Base-by-base conservation (phyloP, 345 rosid species). In the Eucalyptus polybractea region DNA sequence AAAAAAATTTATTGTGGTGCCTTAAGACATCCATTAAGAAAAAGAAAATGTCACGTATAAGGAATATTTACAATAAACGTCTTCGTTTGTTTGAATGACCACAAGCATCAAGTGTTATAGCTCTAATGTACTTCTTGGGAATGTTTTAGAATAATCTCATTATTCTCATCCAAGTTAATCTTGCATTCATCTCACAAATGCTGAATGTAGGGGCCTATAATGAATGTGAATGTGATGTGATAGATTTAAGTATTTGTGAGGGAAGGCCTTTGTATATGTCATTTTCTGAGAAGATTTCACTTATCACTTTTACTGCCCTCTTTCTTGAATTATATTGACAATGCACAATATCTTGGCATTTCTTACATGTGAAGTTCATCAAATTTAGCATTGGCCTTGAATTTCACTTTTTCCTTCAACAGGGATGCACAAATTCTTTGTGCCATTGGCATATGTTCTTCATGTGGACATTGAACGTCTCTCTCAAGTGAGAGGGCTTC, bases 391-490 rank as follows among this genome's bases (percentile, higher is more conserved):
- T 16, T 33, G 65, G 69, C 86, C 56, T 87, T 29, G 86, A 80
- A 33, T 33, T 72, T 83, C 60, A 80, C 54, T 76, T 53, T 51
- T 90, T 88, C 88, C 88, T 65, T 89, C 54, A 27, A 72, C 87
- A 97, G 99, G 99, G 85, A 97, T 97, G 99, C 99, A 97, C 80
- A 98, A 98, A 94, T 95, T 98, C 88, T 92, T 98, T 93, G 99
- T 95, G 49, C 99, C 98, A 47, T 87, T 97, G 53, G 91, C 96
- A 14, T 97, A 94, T 53, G 99, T 97, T 86, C 98, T 98, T 89
- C 98, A 95, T 89, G 96, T 96, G 56, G 99, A 97, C 92, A 91
- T 94, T 1, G 95, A 94, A 53, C 95, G 87, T 90, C 97, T 98
- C 88, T 94, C 95, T 90, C 95, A 95, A 93, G 98, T 95, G 49